A percentile compares a stretch with the other conserved stretches of the same genome.
Evolutionary conservation across 495 filamentous ascomycete genomes (phyloP).

Genomic region (Chlorociboria aeruginascens): DNA sequence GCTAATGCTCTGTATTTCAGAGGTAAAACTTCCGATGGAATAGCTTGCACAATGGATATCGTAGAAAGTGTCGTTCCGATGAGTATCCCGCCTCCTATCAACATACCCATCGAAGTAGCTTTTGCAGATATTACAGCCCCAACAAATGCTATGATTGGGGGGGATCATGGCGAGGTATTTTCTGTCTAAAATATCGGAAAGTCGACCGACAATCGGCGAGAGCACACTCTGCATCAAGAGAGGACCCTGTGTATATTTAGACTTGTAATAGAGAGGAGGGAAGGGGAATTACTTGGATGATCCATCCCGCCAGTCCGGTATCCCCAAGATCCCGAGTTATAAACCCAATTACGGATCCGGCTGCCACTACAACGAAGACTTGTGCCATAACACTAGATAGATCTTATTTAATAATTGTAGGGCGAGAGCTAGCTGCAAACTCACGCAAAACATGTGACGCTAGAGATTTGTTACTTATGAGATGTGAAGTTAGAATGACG

Average conservation of each 20-base stretch:
- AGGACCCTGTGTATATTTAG: slow-evolving; percentile 26
- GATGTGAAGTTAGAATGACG: not conserved
- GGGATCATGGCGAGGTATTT: slow-evolving; percentile 38
- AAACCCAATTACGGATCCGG: slow-evolving; percentile 42
- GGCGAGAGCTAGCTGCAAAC: not conserved
- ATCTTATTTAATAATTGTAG: not conserved
- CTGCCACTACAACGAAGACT: slow-evolving; percentile 43
- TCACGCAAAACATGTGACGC: slow-evolving; percentile 16
- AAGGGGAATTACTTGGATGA: slow-evolving; percentile 33
- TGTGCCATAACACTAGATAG: slow-evolving; percentile 29
- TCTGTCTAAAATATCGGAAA: slow-evolving; percentile 42
- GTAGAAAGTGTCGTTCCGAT: slow-evolving; percentile 41
- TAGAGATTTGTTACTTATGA: slow-evolving; percentile 1
- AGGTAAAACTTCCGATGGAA: slow-evolving; percentile 41
- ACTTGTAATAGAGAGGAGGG: not conserved
- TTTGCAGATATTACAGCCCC: slow-evolving; percentile 41
- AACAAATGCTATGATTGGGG: slow-evolving; percentile 36
- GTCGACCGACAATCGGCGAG: slow-evolving; percentile 38
- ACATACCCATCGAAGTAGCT: slow-evolving; percentile 37
- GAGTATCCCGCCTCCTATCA: slow-evolving; percentile 43
- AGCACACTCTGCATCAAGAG: slow-evolving; percentile 42
- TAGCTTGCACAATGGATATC: slow-evolving; percentile 40
- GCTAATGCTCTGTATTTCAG: slow-evolving; percentile 40
- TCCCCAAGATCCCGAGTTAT: slow-evolving; percentile 41
- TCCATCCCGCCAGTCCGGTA: slow-evolving; percentile 36